These are phyloP conservation scores for Tricholoma furcatifolium DNA, from an alignment of 768 basidiomycete species.

Conservation along the genomic window DNA sequence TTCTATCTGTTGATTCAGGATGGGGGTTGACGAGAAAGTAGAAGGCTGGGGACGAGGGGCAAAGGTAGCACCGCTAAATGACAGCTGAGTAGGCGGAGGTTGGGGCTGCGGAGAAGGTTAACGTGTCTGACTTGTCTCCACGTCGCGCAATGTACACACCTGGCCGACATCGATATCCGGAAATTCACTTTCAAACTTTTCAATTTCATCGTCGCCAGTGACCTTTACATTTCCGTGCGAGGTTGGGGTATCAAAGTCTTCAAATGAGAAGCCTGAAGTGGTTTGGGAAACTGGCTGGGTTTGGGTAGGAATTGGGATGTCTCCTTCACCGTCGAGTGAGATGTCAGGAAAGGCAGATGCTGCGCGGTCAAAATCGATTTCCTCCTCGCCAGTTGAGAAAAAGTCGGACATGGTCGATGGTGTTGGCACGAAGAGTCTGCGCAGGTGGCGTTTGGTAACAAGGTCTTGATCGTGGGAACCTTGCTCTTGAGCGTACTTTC, in stretches of 20 bases:
- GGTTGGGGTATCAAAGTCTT: conserved; percentile 55
- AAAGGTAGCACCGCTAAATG: conserved; percentile 54
- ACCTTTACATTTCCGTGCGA: conserved; percentile 59
- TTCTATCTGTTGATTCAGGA: conserved; percentile 60
- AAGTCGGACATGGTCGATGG: conserved; percentile 27
- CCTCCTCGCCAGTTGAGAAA: conserved; percentile 38
- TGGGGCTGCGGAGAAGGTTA: conserved; percentile 21
- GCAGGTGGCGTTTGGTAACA: not conserved
- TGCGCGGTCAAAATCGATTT: conserved; percentile 81
- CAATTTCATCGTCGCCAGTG: conserved; percentile 83
- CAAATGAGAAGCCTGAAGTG: conserved; percentile 59
- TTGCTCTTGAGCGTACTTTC: not conserved
- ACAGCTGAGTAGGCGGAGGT: conserved; percentile 30
- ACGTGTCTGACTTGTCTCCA: not conserved
- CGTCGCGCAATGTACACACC: conserved; percentile 24
- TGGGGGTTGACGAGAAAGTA: conserved; percentile 68
- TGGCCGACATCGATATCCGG: conserved; percentile 67
- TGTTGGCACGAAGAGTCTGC: conserved; percentile 5
- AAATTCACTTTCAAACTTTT: conserved; percentile 83
- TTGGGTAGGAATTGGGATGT: conserved; percentile 40
- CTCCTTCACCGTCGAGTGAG: conserved; percentile 64
- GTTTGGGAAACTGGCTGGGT: conserved; percentile 30
- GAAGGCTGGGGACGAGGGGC: conserved; percentile 80
- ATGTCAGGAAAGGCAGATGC: conserved; percentile 86
- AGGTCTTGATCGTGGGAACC: conserved; percentile 20